phyloP scores from a whole-genome alignment of 2,329 filamentous ascomycete genomes.

The Colletotrichum theobromicola region DNA sequence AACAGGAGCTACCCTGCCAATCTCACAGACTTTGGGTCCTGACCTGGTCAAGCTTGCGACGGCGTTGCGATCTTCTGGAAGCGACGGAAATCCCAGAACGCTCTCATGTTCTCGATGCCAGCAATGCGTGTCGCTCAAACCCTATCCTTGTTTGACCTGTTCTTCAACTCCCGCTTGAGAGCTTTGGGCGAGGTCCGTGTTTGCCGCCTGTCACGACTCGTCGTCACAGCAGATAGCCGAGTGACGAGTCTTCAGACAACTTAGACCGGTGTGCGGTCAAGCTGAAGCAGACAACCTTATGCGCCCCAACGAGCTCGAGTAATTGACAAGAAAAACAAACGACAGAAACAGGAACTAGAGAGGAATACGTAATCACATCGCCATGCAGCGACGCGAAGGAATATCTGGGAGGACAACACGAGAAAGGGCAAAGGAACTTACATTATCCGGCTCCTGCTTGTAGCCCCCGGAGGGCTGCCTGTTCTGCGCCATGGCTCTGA shows the following conservation, averaged over 20 bases:
- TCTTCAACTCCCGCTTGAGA: conserved; percentile 9
- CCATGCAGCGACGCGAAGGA: not conserved
- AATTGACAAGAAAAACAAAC: not conserved
- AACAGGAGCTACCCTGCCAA: conserved; percentile 57
- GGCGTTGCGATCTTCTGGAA: conserved; percentile 47
- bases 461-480: conserved; percentile 24
- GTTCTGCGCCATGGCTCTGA: conserved; percentile 26
- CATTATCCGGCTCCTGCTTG: conserved; percentile 35
- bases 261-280: not conserved
- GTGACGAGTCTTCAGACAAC: conserved; percentile 9
- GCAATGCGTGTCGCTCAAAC: conserved; percentile 18
- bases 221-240: conserved; percentile 11
- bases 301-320: conserved; percentile 1
- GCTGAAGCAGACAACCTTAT: conserved; percentile 17
- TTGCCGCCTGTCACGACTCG: conserved; percentile 23
- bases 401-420: not conserved
- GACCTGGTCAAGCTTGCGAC: conserved; percentile 51
- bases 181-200: conserved; percentile 10
- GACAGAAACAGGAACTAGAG: not conserved
- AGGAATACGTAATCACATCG: not conserved
- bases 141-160: conserved; percentile 18
- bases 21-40: conserved; percentile 45
- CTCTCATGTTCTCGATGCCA: conserved; percentile 7
- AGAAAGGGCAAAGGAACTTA: conserved; percentile 27
- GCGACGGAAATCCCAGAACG: conserved; percentile 33